Conservation (phyloP, 495 filamentous ascomycete genomes). For the Aspergillus ellipticus region DNA sequence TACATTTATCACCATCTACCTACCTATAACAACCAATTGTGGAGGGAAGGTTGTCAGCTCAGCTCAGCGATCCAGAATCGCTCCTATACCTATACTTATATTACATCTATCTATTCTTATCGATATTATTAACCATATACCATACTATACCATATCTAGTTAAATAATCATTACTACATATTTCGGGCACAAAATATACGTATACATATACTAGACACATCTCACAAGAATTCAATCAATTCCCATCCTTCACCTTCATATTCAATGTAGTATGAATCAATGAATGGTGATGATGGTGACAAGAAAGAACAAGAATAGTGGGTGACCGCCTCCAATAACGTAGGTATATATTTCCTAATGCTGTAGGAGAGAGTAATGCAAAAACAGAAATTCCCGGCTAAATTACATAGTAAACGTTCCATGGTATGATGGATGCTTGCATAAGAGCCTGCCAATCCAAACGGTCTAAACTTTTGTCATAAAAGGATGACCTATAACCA, state of each 20-base stretch:
- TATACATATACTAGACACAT: background rate
- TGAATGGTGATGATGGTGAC: too few species aligned
- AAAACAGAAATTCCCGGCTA: slow-evolving; percentile 26
- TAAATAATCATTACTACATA: background rate
- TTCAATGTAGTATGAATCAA: slow-evolving; percentile 17
- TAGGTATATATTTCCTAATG: slow-evolving; percentile 8
- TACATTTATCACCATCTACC: background rate
- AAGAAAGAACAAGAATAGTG: too few species aligned
- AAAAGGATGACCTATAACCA: background rate
- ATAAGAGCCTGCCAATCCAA: slow-evolving; percentile 11
- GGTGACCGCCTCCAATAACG: background rate
- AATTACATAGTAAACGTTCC: slow-evolving; percentile 30
- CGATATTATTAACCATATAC: background rate
- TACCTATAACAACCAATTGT: background rate
- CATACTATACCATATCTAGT: background rate
- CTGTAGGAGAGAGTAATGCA: slow-evolving; percentile 17
- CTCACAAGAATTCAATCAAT: too few species aligned
- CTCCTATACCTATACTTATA: too few species aligned
- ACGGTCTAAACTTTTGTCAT: background rate
- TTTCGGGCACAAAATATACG: background rate
- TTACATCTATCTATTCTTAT: background rate
- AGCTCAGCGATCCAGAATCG: background rate
- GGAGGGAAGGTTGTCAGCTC: too few species aligned
- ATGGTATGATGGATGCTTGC: slow-evolving; percentile 10
- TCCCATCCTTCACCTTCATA: too few species aligned